phyloP scores from a whole-genome alignment of 345 rosid genomes.

The Eucalyptus globulus region DNA sequence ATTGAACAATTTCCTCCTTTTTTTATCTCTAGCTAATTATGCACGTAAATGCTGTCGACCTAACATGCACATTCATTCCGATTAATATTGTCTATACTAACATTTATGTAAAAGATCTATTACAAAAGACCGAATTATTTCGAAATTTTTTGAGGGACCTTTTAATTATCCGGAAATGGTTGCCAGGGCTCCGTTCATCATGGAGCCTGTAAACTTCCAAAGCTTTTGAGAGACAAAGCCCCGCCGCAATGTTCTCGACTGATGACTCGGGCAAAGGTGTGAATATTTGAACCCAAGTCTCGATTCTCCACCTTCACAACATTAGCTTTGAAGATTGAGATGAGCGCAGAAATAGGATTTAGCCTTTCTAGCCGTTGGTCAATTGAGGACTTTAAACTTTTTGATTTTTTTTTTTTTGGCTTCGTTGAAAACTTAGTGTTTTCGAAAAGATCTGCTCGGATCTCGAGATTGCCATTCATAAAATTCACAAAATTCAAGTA shows the following conservation, averaged over 20 bases:
- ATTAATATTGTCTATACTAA: background rate
- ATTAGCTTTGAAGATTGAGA: background rate
- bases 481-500: background rate
- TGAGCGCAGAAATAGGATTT: background rate
- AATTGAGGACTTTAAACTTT: background rate
- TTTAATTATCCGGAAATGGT: background rate
- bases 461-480: background rate
- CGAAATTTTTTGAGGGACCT: background rate
- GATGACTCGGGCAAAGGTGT: background rate
- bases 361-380: background rate
- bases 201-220: background rate
- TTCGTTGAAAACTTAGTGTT: background rate
- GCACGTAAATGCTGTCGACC: background rate
- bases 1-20: background rate
- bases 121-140: background rate
- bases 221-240: background rate
- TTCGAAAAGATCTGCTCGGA: background rate
- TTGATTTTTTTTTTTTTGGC: background rate
- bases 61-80: background rate
- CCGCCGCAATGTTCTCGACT: background rate
- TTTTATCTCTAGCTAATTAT: background rate
- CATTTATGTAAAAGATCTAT: background rate
- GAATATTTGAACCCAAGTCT: background rate
- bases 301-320: background rate
- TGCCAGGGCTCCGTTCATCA: background rate